Base-by-base conservation (phyloP, 805 yeast species). In the Yarrowia sp. region DNA sequence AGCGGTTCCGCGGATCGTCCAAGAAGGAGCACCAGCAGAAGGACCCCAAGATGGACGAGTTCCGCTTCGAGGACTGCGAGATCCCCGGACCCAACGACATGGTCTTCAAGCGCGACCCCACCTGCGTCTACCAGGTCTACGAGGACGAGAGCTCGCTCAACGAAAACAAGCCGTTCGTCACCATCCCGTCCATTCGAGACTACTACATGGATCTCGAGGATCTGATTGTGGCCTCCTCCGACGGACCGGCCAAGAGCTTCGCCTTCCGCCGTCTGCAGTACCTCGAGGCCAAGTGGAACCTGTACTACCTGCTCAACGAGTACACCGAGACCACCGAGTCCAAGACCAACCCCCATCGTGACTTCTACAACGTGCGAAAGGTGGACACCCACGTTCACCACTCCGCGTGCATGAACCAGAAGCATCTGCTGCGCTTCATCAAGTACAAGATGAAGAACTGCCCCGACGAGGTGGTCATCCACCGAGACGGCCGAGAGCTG, bases 371-470 rank as follows among this genome's bases (percentile, higher is more conserved):
- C 70, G 97, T 91, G 44, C 84, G 98, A 76, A 93, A 93, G 73
- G 97, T 94, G 36, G 99, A 93, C 72, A 94, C 98, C 18, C 99
- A 94, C 79, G 97, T 94, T 68, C 99, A 94, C 73, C 99, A 96
- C 73, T 89, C 97, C 9, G 99, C 99, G 10, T 92, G 97, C 74
- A 96, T 96, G 98, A 96, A 96, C 71, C 99, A 94, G 76, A 94
- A 94, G 75, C 99, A 94, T 76, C 77, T 94, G 69, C 78, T 94
- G 66, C 86, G 99, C 69, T 94, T 90, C 73, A 94, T 94, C 74
- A 94, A 94, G 75, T 90, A 91, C 72, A 94, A 94, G 76, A 85
- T 94, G 75, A 90, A 93, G 76, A 88, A 90, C 64, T 77, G 78
- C 49, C 92, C 96, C 2, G 82, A 90, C 67, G 97, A 96, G 72